Percentiles rank a stretch among this genome's conserved stretches.
phyloP scores from a whole-genome alignment of 2,329 filamentous ascomycete genomes.

The Anthostomella pinea region DNA sequence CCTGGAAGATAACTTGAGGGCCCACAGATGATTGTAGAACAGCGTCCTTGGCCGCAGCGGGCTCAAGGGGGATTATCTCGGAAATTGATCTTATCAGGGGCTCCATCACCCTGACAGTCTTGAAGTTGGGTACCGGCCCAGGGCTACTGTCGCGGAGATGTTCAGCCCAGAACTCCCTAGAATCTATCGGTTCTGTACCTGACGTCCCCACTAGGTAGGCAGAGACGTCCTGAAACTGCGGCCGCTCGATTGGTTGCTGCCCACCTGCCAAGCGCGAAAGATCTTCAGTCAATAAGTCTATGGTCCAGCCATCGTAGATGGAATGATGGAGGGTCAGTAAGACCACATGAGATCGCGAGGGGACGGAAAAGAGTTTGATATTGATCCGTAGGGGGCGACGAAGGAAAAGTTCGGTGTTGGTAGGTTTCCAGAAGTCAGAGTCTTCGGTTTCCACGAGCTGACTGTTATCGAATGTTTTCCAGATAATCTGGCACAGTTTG shows the following conservation, averaged over 20 bases:
- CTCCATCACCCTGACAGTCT: slow-evolving; percentile 33
- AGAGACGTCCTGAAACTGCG: slow-evolving; percentile 61
- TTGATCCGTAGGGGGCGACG: slow-evolving; percentile 61
- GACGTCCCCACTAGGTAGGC: slow-evolving; percentile 36
- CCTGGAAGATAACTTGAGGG: slow-evolving; percentile 73
- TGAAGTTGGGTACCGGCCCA: slow-evolving; percentile 57
- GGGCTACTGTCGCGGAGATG: slow-evolving; percentile 58
- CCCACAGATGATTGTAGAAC: slow-evolving; percentile 48
- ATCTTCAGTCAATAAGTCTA: slow-evolving; percentile 71
- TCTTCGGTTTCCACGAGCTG: slow-evolving; percentile 40
- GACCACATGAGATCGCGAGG: slow-evolving; percentile 29
- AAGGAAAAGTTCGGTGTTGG: slow-evolving; percentile 43
- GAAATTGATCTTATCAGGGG: slow-evolving; percentile 26
- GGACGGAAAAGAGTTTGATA: slow-evolving; percentile 32
- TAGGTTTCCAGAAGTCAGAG: slow-evolving; percentile 31
- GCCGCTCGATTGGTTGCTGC: slow-evolving; percentile 36
- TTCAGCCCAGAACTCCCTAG: slow-evolving; percentile 67
- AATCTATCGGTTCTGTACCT: slow-evolving; percentile 34
- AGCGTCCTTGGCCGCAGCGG: slow-evolving; percentile 32
- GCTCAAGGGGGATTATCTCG: slow-evolving; percentile 34
- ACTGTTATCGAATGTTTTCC: slow-evolving; percentile 45
- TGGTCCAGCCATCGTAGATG: slow-evolving; percentile 90
- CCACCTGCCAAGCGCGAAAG: slow-evolving; percentile 49
- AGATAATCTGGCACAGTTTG: slow-evolving; percentile 62
- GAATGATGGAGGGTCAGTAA: slow-evolving; percentile 73